These are phyloP conservation scores for Candida stauntonica DNA, from an alignment of 805 yeast species.

Conservation along the genomic window DNA sequence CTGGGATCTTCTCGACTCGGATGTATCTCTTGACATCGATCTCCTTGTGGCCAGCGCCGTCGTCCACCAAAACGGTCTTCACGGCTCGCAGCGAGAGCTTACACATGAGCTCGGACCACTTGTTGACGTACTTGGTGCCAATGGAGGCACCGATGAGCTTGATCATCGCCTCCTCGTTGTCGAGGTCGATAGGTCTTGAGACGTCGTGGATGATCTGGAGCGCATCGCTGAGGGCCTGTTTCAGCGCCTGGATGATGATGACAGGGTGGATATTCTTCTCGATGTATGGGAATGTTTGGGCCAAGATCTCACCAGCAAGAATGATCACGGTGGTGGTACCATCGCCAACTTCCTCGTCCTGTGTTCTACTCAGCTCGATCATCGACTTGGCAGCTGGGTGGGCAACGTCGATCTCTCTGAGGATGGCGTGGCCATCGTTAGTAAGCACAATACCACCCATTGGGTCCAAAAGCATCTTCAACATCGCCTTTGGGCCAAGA, in stretches of 20 bases:
- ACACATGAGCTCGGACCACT: conserved; percentile 93
- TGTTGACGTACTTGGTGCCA: conserved; percentile 90
- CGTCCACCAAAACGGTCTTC: conserved; percentile 67
- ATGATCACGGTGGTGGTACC: conserved; percentile 98
- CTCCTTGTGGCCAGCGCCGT: conserved; percentile 59
- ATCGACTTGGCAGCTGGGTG: conserved; percentile 99
- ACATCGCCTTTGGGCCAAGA: conserved; percentile 98
- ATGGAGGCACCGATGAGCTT: conserved; percentile 84
- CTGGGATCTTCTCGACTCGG: conserved; percentile 93
- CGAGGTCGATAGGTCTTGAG: conserved; percentile 76
- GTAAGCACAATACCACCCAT: conserved; percentile 92
- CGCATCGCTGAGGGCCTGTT: conserved; percentile 87
- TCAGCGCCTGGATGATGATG: conserved; percentile 88
- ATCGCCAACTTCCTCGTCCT: conserved; percentile 98
- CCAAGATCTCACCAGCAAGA: conserved; percentile 93
- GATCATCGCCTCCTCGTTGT: conserved; percentile 82
- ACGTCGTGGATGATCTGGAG: conserved; percentile 80
- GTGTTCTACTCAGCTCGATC: conserved; percentile 95
- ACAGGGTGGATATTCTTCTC: conserved; percentile 98
- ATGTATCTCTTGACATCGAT: conserved; percentile 92
- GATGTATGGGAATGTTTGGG: conserved; percentile 90
- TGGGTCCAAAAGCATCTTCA: conserved; percentile 96
- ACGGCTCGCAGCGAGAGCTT: conserved; percentile 83
- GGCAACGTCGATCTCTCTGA: conserved; percentile 94
- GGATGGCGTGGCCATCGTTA: conserved; percentile 97